Evolutionary conservation across 2,329 filamentous ascomycete genomes (phyloP), one percentile per base, ranked within the genome.

Genomic region (Chrysoporthe puriensis): DNA sequence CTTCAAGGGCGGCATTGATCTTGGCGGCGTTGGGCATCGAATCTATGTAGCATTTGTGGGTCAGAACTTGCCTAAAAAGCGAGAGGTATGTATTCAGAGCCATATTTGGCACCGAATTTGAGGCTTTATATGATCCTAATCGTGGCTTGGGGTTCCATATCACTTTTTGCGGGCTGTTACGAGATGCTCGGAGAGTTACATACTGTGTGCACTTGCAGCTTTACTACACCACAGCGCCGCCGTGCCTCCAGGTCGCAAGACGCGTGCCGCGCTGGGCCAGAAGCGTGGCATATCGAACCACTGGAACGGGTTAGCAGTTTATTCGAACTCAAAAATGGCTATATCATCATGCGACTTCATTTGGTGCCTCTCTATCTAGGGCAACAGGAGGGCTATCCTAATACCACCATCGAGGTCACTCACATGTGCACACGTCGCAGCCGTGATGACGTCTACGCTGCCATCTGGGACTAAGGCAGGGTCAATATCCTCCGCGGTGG

Each of bases 221-320:
- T 77, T 78, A 3, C 73, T 75, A 0, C 76, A 76, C 84, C 84
- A 88, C 1, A 88, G 66, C 0, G 84, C 85, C 0, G 88, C 81
- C 3, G 80, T 86, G 1, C 70, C 70, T 7, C 66, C 66, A 3
- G 68, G 65, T 13, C 54, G 50, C 36, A 71, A 60, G 40, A 71
- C 61, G 21, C 66, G 65, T 11, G 70, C 70, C 16, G 68, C 70
- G 14, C 58, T 48, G 6, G 50, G 48, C 66, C 66, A 71, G 57
- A 71, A 71, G n/a, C 61, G 60, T 8, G 59, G 34, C 61, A 70
- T 67, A 70, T 88, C 79, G 75, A 88, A 87, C 86, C 86, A 88
- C 68, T 69, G 3, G 11, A 34, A 14, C 14, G 4, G 9, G 26
- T 18, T 14, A 40, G 3, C 18, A 11, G 6, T n/a, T 63, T n/a